A percentile compares a stretch with the other conserved stretches of the same genome.
These are phyloP conservation scores for Aspergillus viridinutans DNA, from an alignment of 2,329 filamentous ascomycete species.

Conservation along the genomic window DNA sequence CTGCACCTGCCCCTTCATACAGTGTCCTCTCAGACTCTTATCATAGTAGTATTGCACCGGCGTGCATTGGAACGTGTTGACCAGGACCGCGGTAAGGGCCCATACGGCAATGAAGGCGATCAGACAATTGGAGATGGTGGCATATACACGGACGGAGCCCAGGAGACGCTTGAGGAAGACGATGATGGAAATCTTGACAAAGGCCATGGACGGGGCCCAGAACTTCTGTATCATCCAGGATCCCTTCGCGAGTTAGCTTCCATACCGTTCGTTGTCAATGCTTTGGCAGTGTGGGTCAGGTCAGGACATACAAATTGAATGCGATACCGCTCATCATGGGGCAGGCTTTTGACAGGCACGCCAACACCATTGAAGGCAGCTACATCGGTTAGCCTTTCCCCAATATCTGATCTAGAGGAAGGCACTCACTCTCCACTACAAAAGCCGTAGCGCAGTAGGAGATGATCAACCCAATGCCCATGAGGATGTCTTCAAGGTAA, in stretches of 20 bases:
- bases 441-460: constrained; percentile 9
- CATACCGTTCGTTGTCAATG: too few species aligned
- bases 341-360: not conserved
- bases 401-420: not conserved
- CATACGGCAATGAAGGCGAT: constrained; percentile 10
- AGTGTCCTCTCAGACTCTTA: constrained; percentile 7
- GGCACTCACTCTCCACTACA: constrained; percentile 7
- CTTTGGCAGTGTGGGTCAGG: not conserved
- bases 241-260: not conserved
- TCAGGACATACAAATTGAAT: constrained; percentile 5
- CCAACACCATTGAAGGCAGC: constrained; percentile 13
- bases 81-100: constrained; percentile 7
- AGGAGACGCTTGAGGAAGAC: constrained; percentile 10
- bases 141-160: constrained; percentile 2
- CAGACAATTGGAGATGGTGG: constrained; percentile 1
- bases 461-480: constrained; percentile 10
- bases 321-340: constrained; percentile 4
- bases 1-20: constrained; percentile 4
- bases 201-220: constrained; percentile 9
- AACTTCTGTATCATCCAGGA: constrained; percentile 15
- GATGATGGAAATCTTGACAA: constrained; percentile 12
- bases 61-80: constrained; percentile 10
- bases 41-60: constrained; percentile 12
- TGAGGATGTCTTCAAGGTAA: constrained; percentile 7
- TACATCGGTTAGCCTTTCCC: not conserved